Evolutionary conservation across 2,329 filamentous ascomycete genomes (phyloP).

Genomic region (Celoporthe dispersa): DNA sequence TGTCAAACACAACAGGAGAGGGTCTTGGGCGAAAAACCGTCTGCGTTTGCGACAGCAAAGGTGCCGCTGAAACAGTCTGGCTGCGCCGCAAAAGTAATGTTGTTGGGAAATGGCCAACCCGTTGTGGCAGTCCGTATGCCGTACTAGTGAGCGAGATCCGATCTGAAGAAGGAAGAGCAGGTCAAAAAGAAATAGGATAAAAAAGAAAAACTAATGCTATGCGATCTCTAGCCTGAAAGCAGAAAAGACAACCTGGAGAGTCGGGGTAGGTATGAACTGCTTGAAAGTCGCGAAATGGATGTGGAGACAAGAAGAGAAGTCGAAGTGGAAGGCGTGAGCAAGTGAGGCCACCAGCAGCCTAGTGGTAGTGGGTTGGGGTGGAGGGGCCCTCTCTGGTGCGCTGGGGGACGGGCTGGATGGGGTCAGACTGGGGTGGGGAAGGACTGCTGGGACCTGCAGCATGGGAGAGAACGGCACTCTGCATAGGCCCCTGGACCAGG

Average conservation of each 20-base stretch:
- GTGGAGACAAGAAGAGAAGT: conserved; percentile 7
- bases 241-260: not conserved
- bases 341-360: conserved; percentile 4
- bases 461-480: not conserved
- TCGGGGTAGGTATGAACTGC: not conserved
- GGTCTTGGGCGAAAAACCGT: not conserved
- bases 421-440: conserved; percentile 6
- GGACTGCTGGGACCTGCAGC: conserved; percentile 11
- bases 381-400: not conserved
- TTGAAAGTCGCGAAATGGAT: conserved; percentile 2
- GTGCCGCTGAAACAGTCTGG: not conserved
- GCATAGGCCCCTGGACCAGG: conserved; percentile 13
- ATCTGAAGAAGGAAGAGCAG: not conserved
- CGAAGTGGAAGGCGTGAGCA: not conserved
- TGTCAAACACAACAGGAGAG: not conserved
- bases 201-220: not conserved
- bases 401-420: conserved; percentile 3
- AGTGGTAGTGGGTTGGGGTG: not conserved
- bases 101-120: not conserved
- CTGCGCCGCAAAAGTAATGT: not conserved
- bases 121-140: not conserved
- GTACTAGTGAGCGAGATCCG: not conserved
- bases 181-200: not conserved
- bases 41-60: not conserved
- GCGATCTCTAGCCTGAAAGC: not conserved